Base-by-base conservation (phyloP, 805 yeast genomes). In the Metschnikowia kofuensis region DNA sequence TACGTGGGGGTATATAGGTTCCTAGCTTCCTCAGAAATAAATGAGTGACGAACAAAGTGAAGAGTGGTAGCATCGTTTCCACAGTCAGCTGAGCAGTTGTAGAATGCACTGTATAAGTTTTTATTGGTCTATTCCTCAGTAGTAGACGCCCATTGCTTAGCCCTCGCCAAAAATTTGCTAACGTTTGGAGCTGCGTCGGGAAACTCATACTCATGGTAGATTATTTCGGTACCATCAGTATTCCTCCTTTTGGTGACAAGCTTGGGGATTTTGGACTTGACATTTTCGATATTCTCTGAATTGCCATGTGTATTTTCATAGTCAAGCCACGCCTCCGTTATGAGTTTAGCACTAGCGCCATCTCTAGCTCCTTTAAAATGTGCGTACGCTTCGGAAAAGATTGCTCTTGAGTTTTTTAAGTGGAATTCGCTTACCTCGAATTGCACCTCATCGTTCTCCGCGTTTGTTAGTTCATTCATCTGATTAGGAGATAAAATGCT, bases 1-100 rank as follows among this genome's bases (percentile, higher is more conserved):
- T 92, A 45, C 84, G 98, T 68, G 99, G 99, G 2, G 98, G 98
- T 27, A 45, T 38, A 32, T 58, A 45, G 35, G 34, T 8, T 12
- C 32, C 32, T 30, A 30, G 10, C 31, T 29, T 29, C 10, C 7
- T 8, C 31, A 7, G 13, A 16, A 21, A 26, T 27, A 26, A 21
- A 38, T 12, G 14, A 38, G 11, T 38, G 15, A 11, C 12, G 31
- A 38, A 13, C 21, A 9, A 14, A 35, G 21, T 13, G 21, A 35
- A 14, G 21, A 21, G 21, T 21, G 4, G 21, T 21, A 21, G 4
- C 21, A 21, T 21, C 21, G 21, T 3, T 21, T 21, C 21, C 4
- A 21, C 21, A 21, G 21, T 4, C 21, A 21, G 21, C 21, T 21
- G 21, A 2, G 21, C 21, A 21, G 21, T 21, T 21, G 21, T 21